Evolutionary conservation across 2,329 filamentous ascomycete species (phyloP).

Genomic region (Coleophoma eucalyptorum): DNA sequence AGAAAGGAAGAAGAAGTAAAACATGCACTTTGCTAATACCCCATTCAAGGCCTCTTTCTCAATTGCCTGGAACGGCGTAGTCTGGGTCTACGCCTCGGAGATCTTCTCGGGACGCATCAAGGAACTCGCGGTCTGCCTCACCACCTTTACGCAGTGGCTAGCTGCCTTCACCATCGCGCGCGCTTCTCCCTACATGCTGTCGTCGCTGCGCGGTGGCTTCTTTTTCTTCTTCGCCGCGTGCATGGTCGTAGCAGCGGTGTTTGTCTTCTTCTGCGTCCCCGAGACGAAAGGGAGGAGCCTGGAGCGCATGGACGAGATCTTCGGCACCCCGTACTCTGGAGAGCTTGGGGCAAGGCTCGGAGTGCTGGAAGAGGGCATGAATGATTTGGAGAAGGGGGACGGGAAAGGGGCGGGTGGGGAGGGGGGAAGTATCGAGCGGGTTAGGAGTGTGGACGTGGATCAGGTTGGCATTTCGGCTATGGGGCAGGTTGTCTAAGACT

Average conservation of each 20-base stretch:
- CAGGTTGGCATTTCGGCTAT: not conserved
- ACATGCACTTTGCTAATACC: not conserved
- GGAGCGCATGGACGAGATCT: conserved; percentile 63
- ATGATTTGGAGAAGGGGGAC: not conserved
- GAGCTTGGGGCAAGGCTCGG: not conserved
- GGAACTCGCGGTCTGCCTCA: conserved; percentile 16
- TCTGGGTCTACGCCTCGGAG: conserved; percentile 23
- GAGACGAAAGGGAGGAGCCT: conserved; percentile 70
- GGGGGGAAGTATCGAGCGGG: not conserved
- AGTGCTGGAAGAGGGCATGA: not conserved
- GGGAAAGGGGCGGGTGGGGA: not conserved
- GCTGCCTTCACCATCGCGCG: conserved; percentile 15
- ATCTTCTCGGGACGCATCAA: conserved; percentile 21
- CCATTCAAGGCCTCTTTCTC: conserved; percentile 18
- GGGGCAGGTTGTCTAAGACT: not conserved
- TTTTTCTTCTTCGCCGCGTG: conserved; percentile 57
- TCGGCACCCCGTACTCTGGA: conserved; percentile 16
- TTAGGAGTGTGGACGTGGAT: not conserved
- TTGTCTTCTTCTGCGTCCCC: conserved; percentile 74
- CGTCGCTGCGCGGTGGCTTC: conserved; percentile 13
- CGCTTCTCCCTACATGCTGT: conserved; percentile 15
- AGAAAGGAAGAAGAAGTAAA: too few species aligned
- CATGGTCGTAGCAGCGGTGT: conserved; percentile 54
- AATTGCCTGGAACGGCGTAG: conserved; percentile 23
- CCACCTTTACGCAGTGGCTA: conserved; percentile 16